phyloP scores from a whole-genome alignment of 1,284 basidiomycete genomes.

The Somion occarium region DNA sequence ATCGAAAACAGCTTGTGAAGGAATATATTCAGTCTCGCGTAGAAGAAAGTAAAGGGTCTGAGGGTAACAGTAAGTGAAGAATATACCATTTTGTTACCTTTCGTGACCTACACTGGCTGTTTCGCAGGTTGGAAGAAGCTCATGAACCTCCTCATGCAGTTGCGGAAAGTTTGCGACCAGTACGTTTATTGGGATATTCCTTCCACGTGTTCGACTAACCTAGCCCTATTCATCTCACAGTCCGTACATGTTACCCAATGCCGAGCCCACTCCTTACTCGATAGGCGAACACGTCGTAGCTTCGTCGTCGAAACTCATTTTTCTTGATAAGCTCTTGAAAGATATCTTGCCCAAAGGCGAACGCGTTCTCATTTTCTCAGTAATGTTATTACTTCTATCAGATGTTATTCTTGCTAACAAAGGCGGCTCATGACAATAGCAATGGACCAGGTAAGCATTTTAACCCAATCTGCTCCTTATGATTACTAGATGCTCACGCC shows the following conservation, averaged over 20 bases:
- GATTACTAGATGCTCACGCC: background rate
- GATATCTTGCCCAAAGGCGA: constrained; percentile 78
- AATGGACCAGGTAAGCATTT: constrained; percentile 51
- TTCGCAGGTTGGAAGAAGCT: constrained; percentile 45
- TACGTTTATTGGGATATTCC: constrained; percentile 27
- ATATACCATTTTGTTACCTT: background rate
- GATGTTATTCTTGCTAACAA: constrained; percentile 1
- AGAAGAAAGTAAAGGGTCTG: constrained; percentile 21
- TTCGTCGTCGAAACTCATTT: constrained; percentile 67
- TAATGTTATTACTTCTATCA: constrained; percentile 31
- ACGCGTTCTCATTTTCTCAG: constrained; percentile 81
- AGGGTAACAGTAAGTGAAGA: constrained; percentile 28
- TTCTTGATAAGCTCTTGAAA: constrained; percentile 74
- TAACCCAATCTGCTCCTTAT: background rate
- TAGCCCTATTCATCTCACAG: constrained; percentile 19
- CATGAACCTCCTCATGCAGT: constrained; percentile 56
- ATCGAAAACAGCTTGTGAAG: constrained; percentile 13
- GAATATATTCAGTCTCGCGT: constrained; percentile 30
- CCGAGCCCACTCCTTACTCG: constrained; percentile 44
- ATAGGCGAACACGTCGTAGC: constrained; percentile 55
- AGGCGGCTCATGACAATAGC: no score
- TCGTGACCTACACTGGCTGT: constrained; percentile 4
- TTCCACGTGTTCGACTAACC: background rate
- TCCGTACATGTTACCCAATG: constrained; percentile 49
- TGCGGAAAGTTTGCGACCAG: constrained; percentile 56